A percentile compares a stretch with the other conserved stretches of the same genome.
These are phyloP conservation scores for Ophiocordyceps camponoti-floridani DNA, from an alignment of 2,329 filamentous ascomycete genomes.

Conservation along the genomic window DNA sequence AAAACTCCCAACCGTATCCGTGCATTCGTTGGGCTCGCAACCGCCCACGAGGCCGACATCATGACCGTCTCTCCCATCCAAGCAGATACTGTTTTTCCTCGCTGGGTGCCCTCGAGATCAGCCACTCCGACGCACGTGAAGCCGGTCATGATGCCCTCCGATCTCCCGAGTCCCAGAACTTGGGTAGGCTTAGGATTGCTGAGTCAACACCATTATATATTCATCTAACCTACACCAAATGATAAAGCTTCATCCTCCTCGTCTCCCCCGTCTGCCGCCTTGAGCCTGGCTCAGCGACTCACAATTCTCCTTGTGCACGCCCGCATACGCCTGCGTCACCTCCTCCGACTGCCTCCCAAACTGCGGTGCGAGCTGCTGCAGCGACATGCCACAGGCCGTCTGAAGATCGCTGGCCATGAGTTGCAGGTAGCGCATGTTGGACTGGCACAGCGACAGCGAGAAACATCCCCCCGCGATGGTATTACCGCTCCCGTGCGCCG, in stretches of 20 bases:
- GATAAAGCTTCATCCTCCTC: neutral
- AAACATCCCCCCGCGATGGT: slow-evolving; percentile 1
- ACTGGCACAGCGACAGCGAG: slow-evolving; percentile 1
- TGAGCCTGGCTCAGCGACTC: neutral
- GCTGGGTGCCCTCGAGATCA: too few relatives aligned
- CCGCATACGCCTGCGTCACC: neutral
- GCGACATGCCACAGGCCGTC: neutral
- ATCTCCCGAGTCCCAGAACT: too few relatives aligned
- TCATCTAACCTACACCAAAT: too few relatives aligned
- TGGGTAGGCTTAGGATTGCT: too few relatives aligned
- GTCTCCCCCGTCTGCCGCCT: neutral
- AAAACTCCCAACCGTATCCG: too few relatives aligned
- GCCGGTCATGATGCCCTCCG: too few relatives aligned
- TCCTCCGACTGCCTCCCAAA: neutral
- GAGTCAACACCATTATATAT: too few relatives aligned
- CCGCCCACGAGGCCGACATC: too few relatives aligned
- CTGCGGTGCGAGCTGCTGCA: slow-evolving; percentile 1
- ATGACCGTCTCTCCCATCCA: too few relatives aligned
- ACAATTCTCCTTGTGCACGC: neutral
- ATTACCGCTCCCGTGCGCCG: slow-evolving; percentile 1
- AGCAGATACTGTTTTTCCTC: too few relatives aligned
- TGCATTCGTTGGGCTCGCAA: neutral
- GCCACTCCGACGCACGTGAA: too few relatives aligned
- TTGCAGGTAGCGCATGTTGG: slow-evolving; percentile 1
- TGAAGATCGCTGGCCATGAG: slow-evolving; percentile 1